Conservation (phyloP, 2,329 filamentous ascomycete species). For the Cercospora sojina region DNA sequence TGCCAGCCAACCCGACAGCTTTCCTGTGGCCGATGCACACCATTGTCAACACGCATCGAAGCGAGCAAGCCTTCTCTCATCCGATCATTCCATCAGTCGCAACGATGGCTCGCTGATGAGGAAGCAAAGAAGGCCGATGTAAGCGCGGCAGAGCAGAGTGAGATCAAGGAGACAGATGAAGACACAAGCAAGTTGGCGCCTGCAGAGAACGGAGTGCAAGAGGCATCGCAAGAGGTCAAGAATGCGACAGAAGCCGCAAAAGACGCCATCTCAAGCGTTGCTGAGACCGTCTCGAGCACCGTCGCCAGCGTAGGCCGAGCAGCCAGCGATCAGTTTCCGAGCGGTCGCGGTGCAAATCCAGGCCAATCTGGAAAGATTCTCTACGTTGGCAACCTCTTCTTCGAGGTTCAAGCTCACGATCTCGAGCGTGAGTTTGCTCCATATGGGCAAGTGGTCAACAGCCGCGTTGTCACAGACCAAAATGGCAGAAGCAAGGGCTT, state of each 20-base stretch:
- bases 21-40: slow-evolving; percentile 31
- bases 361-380: slow-evolving; percentile 46
- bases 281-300: slow-evolving; percentile 16
- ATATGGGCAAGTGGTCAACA: slow-evolving; percentile 56
- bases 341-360: not conserved
- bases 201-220: slow-evolving; percentile 18
- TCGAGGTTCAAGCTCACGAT: slow-evolving; percentile 63
- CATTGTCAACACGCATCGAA: slow-evolving; percentile 37
- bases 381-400: slow-evolving; percentile 70
- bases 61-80: slow-evolving; percentile 40
- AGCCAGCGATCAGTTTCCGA: not conserved
- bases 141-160: slow-evolving; percentile 33
- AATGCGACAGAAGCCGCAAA: slow-evolving; percentile 21
- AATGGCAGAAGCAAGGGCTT: slow-evolving; percentile 70
- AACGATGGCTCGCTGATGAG: slow-evolving; percentile 42
- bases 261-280: slow-evolving; percentile 18
- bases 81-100: slow-evolving; percentile 43
- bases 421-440: slow-evolving; percentile 59
- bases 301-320: slow-evolving; percentile 13
- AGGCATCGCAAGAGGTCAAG: slow-evolving; percentile 27
- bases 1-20: slow-evolving; percentile 47
- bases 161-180: slow-evolving; percentile 32
- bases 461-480: slow-evolving; percentile 59
- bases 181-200: slow-evolving; percentile 23
- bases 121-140: slow-evolving; percentile 33